A percentile compares a stretch with the other conserved stretches of the same genome.
phyloP scores from a whole-genome alignment of 345 rosid species.

The Syzygium aromaticum region DNA sequence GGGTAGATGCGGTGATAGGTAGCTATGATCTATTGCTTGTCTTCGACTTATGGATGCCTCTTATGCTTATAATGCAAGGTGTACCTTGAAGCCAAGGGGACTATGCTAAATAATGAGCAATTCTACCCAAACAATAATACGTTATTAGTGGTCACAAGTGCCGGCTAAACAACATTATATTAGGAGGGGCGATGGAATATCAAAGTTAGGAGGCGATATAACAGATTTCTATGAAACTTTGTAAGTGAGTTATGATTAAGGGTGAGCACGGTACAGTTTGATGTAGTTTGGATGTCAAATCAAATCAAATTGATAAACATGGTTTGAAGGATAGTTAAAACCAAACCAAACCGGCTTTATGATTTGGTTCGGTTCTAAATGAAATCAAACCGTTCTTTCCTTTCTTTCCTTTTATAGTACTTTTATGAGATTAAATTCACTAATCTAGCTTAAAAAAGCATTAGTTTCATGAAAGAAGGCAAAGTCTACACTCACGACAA shows the following conservation, averaged over 20 bases:
- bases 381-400: neutral
- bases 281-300: neutral
- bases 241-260: neutral
- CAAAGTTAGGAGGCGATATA: neutral
- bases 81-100: neutral
- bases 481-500: neutral
- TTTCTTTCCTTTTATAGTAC: neutral
- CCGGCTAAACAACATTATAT: neutral
- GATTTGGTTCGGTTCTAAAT: neutral
- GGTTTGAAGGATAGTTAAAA: neutral
- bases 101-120: neutral
- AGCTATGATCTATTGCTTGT: neutral
- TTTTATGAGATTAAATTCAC: neutral
- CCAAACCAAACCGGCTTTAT: neutral
- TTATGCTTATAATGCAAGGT: neutral
- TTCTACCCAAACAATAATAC: neutral
- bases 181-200: neutral
- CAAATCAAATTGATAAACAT: accelerated
- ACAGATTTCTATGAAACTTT: neutral
- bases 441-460: neutral
- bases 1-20: neutral
- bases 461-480: neutral
- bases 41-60: neutral
- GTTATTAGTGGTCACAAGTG: neutral
- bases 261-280: neutral